Base-by-base conservation (phyloP, 495 filamentous ascomycete genomes). In the Trichoderma virens region DNA sequence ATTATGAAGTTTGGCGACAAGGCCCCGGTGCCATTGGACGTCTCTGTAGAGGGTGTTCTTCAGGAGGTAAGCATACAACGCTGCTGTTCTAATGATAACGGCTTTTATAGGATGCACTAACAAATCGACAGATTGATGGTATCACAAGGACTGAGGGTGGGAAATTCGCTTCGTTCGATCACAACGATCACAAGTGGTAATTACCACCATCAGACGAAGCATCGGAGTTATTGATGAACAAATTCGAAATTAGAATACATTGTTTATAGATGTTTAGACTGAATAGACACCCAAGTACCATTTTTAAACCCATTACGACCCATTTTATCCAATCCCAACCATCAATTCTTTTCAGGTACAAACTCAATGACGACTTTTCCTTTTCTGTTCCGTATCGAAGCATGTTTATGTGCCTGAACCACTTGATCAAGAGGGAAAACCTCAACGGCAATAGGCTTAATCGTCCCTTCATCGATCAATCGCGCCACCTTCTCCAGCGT, bases 361-460 rank as follows among this genome's bases (percentile, higher is more conserved):
- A 69, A 69, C 5, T 66, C 64, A 51, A 69, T 64, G 7, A 69
- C 68, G 2, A 64, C 56, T 56, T 69, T 69, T 8, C 68, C 68
- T 16, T 43, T 47, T 14, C 68, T 63, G 9, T 63, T 38, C 31
- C 68, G 56, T 9, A 60, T 59, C 39, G 32, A 13, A 3, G 68
- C 68, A 62, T 59, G 56, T 47, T 76, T 65, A 66, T 83, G 76
- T 1, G 78, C 82, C 56, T 76, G 69, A 65, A 77, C 70, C 59
- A 70, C 80, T 43, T 81, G 68, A 66, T 82, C 80, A 32, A 83
- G 67, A 0, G 71, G 69, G 69, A 73, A 85, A 7, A 82, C 76
- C 67, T 78, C 81, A 63, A 84, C 83, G 25, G 82, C 73, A n/a
- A 80, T 64, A 0, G 72, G 65, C 47, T 72, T 72, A 65, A 72